Conservation (phyloP, 345 rosid species). For the Brassica napus region DNA sequence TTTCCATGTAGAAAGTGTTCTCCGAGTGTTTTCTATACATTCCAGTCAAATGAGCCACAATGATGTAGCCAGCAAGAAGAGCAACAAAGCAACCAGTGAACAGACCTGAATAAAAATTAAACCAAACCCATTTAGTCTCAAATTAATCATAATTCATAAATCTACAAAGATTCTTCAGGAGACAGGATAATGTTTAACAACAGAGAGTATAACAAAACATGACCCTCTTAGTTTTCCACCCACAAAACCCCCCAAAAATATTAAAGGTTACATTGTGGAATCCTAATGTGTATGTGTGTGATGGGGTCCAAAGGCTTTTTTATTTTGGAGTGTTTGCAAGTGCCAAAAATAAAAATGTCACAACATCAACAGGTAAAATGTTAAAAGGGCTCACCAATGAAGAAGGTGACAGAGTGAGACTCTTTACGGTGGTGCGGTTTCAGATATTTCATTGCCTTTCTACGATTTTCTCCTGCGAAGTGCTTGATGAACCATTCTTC, state of each 20-base stretch:
- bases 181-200: slow-evolving; percentile 35
- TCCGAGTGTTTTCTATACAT: slow-evolving; percentile 67
- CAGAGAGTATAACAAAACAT: slow-evolving; percentile 44
- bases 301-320: slow-evolving; percentile 38
- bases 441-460: slow-evolving; percentile 88
- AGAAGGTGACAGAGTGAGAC: slow-evolving; percentile 85
- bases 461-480: slow-evolving; percentile 81
- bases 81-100: slow-evolving; percentile 92
- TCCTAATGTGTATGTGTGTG: slow-evolving; percentile 35
- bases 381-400: slow-evolving; percentile 68
- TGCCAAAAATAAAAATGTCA: slow-evolving; percentile 27
- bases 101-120: slow-evolving; percentile 56
- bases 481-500: slow-evolving; percentile 81
- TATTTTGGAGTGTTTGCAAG: slow-evolving; percentile 12
- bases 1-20: slow-evolving; percentile 83
- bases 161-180: slow-evolving; percentile 27
- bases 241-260: slow-evolving; percentile 13
- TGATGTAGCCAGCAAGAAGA: slow-evolving; percentile 79
- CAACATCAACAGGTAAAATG: slow-evolving; percentile 17
- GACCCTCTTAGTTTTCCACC: slow-evolving; percentile 55
- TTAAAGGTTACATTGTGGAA: slow-evolving; percentile 38
- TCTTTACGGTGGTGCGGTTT: slow-evolving; percentile 79
- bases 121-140: slow-evolving; percentile 4
- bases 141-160: neutral
- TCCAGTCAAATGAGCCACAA: slow-evolving; percentile 87